Conservation (phyloP, 768 basidiomycete species). For the Mycena haematopus region DNA sequence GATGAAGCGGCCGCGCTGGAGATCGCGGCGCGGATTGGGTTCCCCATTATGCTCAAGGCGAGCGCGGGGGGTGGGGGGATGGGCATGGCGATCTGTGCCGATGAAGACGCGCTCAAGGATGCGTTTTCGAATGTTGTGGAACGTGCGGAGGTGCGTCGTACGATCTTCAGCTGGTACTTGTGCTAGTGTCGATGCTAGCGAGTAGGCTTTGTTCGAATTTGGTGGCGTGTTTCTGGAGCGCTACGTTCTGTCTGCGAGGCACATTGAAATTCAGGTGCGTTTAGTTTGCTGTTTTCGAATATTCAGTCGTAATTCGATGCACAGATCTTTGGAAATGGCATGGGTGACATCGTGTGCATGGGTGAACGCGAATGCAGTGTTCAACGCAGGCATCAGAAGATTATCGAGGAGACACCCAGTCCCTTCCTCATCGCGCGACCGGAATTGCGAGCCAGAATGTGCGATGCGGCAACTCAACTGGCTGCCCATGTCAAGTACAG, state of each 20-base stretch:
- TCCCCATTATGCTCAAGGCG: slow-evolving; percentile 70
- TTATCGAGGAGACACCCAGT: slow-evolving; percentile 73
- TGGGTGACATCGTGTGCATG: slow-evolving; percentile 63
- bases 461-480: slow-evolving; percentile 57
- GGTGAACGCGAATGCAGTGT: slow-evolving; percentile 76
- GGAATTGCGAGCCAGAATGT: slow-evolving; percentile 57
- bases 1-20: slow-evolving; percentile 22
- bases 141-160: slow-evolving; percentile 49
- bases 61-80: slow-evolving; percentile 75
- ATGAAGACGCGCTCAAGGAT: slow-evolving; percentile 43
- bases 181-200: background rate
- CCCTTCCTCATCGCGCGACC: slow-evolving; percentile 57
- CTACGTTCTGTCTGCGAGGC: slow-evolving; percentile 61
- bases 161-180: background rate
- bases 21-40: slow-evolving; percentile 53
- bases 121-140: slow-evolving; percentile 45
- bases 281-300: background rate
- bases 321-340: slow-evolving; percentile 72
- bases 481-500: slow-evolving; percentile 57
- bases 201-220: slow-evolving; percentile 57
- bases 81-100: slow-evolving; percentile 63
- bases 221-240: slow-evolving; percentile 64
- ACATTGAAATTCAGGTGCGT: slow-evolving; percentile 68
- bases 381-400: slow-evolving; percentile 74
- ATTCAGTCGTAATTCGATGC: background rate